These are phyloP conservation scores for Santalum album DNA, from an alignment of 164 flowering plant species.

Conservation along the genomic window DNA sequence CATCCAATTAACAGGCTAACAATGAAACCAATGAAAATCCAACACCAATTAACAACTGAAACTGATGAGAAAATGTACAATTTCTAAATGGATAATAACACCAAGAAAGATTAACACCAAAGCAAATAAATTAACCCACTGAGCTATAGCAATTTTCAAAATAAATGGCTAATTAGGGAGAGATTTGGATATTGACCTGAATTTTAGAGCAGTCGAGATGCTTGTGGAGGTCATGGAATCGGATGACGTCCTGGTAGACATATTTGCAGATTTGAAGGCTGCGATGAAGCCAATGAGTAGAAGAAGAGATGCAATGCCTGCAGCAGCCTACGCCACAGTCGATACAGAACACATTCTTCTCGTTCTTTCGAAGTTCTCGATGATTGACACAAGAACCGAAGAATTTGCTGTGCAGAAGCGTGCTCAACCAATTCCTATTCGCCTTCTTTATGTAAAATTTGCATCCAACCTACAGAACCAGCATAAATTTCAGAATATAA, in stretches of 20 bases:
- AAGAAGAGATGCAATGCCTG: constrained; percentile 38
- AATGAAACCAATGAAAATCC: too few relatives aligned
- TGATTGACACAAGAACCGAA: constrained; percentile 32
- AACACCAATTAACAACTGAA: too few relatives aligned
- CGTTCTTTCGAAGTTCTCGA: constrained; percentile 34
- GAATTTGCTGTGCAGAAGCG: constrained; percentile 26
- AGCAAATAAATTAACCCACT: too few relatives aligned
- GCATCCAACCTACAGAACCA: constrained; percentile 17
- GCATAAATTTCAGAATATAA: too few relatives aligned
- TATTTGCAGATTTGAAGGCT: constrained; percentile 61
- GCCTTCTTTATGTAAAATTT: constrained; percentile 7
- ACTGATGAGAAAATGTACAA: too few relatives aligned
- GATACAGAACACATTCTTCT: constrained; percentile 57
- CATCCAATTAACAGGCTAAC: too few relatives aligned
- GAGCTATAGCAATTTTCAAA: too few relatives aligned
- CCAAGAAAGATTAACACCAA: too few relatives aligned
- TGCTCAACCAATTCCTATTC: constrained; percentile 21
- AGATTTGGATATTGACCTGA: constrained; percentile 25
- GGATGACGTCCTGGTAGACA: constrained; percentile 63
- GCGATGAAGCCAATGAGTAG: constrained; percentile 27
- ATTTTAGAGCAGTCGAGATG: constrained; percentile 54
- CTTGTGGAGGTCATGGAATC: constrained; percentile 53
- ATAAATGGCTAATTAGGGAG: too few relatives aligned
- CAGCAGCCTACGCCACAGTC: constrained; percentile 46
- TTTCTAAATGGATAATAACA: too few relatives aligned